A percentile compares a stretch with the other conserved stretches of the same genome.
These are phyloP conservation scores for Fusarium falciforme DNA, from an alignment of 2,329 filamentous ascomycete species.

Conservation along the genomic window DNA sequence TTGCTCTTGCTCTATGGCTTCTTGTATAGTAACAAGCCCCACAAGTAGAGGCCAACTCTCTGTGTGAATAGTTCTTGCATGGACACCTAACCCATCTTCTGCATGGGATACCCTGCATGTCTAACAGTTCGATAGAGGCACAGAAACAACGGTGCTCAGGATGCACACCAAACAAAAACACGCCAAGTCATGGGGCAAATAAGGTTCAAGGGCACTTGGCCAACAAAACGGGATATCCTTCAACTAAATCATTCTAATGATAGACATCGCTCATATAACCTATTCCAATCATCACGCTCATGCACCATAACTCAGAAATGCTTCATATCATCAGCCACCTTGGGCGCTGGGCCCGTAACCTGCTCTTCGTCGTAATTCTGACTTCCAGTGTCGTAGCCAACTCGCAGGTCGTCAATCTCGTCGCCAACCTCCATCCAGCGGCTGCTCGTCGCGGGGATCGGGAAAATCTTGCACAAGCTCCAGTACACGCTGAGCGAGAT, in stretches of 20 bases:
- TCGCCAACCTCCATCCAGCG: constrained; percentile 82
- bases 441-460: constrained; percentile 79
- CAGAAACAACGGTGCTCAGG: background rate
- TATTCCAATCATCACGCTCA: background rate
- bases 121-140: background rate
- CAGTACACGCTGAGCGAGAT: constrained; percentile 77
- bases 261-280: background rate
- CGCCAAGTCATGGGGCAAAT: background rate
- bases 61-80: background rate
- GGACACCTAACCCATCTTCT: background rate
- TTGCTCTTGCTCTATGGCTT: background rate
- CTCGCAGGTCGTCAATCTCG: constrained; percentile 65
- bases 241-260: background rate
- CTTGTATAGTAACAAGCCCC: background rate
- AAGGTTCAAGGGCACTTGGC: background rate
- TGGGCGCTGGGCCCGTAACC: constrained; percentile 18
- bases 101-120: background rate
- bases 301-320: constrained; percentile 15
- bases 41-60: background rate
- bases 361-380: constrained; percentile 55
- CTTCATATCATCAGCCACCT: constrained; percentile 20
- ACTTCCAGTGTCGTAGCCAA: constrained; percentile 58
- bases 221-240: background rate
- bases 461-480: constrained; percentile 73
- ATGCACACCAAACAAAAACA: background rate